Conservation (phyloP, 2,329 filamentous ascomycete genomes). For the Lachnellula subtilissima region DNA sequence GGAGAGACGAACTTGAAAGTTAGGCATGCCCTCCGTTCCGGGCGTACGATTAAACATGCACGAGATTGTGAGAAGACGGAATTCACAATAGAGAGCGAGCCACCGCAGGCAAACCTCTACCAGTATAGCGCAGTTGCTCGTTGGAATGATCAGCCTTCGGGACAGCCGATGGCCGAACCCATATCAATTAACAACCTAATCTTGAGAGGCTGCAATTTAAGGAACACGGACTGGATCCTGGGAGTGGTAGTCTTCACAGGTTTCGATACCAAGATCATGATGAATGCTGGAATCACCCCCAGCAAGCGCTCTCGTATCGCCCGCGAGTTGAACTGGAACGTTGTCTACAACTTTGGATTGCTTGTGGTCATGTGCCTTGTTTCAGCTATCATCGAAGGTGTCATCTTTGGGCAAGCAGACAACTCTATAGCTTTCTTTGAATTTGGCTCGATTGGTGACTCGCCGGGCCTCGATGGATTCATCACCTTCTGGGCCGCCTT, state of each 20-base stretch:
- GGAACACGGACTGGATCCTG: slow-evolving; percentile 94
- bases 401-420: slow-evolving; percentile 70
- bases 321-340: slow-evolving; percentile 92
- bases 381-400: slow-evolving; percentile 77
- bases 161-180: slow-evolving; percentile 80
- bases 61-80: slow-evolving; percentile 86
- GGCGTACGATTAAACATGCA: slow-evolving; percentile 77
- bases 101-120: slow-evolving; percentile 90
- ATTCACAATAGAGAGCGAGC: slow-evolving; percentile 85
- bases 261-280: slow-evolving; percentile 97
- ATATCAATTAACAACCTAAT: slow-evolving; percentile 94
- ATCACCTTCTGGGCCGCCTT: slow-evolving; percentile 95
- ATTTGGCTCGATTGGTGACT: slow-evolving; percentile 73
- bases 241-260: slow-evolving; percentile 93
- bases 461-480: slow-evolving; percentile 74
- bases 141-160: slow-evolving; percentile 70
- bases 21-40: slow-evolving; percentile 82
- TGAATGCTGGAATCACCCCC: slow-evolving; percentile 92
- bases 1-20: slow-evolving; percentile 98
- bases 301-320: slow-evolving; percentile 90
- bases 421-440: slow-evolving; percentile 80
- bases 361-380: slow-evolving; percentile 86
- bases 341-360: slow-evolving; percentile 92
- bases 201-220: slow-evolving; percentile 84
- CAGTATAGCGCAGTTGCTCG: slow-evolving; percentile 86